phyloP scores from a whole-genome alignment of 2,329 filamentous ascomycete species.

The Hirsutella minnesotensis region DNA sequence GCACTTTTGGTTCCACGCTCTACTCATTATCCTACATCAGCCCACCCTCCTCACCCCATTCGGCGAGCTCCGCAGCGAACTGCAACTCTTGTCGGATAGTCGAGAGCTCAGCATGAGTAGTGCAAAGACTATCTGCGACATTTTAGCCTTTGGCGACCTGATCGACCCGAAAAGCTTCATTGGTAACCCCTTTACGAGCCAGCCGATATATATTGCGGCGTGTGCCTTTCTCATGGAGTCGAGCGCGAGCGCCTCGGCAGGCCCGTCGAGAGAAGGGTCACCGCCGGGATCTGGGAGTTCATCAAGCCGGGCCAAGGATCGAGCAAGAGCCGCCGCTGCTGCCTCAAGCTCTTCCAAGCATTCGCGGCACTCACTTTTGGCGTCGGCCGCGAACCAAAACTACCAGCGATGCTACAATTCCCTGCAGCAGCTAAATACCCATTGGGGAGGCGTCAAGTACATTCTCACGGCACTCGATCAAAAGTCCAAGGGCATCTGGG shows the following conservation, averaged over 20 bases:
- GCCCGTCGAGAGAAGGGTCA: slow-evolving; percentile 42
- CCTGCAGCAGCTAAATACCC: slow-evolving; percentile 65
- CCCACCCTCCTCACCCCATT: slow-evolving; percentile 74
- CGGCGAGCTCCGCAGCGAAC: slow-evolving; percentile 41
- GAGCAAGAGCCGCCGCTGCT: slow-evolving; percentile 7
- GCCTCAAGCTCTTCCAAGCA: slow-evolving; percentile 18
- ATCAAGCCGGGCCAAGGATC: slow-evolving; percentile 4
- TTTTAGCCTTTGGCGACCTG: slow-evolving; percentile 73
- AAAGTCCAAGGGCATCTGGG: slow-evolving; percentile 76
- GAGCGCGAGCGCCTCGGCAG: slow-evolving; percentile 54
- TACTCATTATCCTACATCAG: slow-evolving; percentile 77
- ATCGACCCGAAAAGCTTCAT: slow-evolving; percentile 79
- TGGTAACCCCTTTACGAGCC: slow-evolving; percentile 79
- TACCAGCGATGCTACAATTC: slow-evolving; percentile 82
- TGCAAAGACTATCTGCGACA: slow-evolving; percentile 85
- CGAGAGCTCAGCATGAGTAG: slow-evolving; percentile 77
- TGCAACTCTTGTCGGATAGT: slow-evolving; percentile 68
- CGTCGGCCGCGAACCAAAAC: slow-evolving; percentile 73
- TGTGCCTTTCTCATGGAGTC: slow-evolving; percentile 83
- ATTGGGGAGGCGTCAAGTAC: slow-evolving; percentile 81
- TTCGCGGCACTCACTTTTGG: slow-evolving; percentile 62
- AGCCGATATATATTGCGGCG: slow-evolving; percentile 84
- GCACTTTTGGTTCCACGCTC: slow-evolving; percentile 80
- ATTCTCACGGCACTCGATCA: slow-evolving; percentile 79
- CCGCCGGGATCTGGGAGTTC: slow-evolving; percentile 10